Conservation (phyloP, 345 rosid species). For the Populus pruinosa region DNA sequence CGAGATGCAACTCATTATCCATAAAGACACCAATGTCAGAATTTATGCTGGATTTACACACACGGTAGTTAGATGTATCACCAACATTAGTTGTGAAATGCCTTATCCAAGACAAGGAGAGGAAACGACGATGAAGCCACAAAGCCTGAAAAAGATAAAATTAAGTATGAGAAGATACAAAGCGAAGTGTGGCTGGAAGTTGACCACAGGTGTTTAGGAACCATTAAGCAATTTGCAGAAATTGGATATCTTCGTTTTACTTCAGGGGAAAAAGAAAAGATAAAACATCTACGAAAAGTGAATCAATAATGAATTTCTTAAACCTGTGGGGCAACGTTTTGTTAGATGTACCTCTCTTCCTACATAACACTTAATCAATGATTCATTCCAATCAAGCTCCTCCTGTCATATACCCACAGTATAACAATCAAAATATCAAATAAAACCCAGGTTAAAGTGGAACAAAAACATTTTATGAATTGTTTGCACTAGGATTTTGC, state of each 20-base stretch:
- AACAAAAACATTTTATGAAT: neutral
- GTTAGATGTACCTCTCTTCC: slow-evolving; percentile 72
- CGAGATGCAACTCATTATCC: slow-evolving; percentile 54
- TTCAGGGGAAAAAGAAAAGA: neutral
- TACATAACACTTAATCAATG: slow-evolving; percentile 54
- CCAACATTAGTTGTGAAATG: slow-evolving; percentile 26
- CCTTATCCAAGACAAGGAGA: slow-evolving; percentile 52
- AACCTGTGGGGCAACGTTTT: neutral
- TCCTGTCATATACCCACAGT: slow-evolving; percentile 46
- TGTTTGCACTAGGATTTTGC: neutral
- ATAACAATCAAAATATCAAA: slow-evolving; percentile 1
- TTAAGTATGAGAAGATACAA: neutral
- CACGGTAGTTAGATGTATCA: slow-evolving; percentile 11
- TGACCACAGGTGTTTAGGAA: neutral
- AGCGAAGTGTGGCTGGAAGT: neutral
- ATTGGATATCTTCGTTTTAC: neutral
- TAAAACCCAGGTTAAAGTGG: neutral
- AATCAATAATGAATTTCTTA: neutral
- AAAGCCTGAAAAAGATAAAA: slow-evolving; percentile 47
- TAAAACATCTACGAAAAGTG: neutral
- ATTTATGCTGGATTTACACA: slow-evolving; percentile 22
- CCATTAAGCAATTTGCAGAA: neutral
- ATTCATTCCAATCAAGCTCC: slow-evolving; percentile 79
- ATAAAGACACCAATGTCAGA: slow-evolving; percentile 33
- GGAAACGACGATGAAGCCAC: slow-evolving; percentile 85